These are phyloP conservation scores for Plantago lanceolata DNA, from an alignment of 305 asterid species.

Conservation along the genomic window DNA sequence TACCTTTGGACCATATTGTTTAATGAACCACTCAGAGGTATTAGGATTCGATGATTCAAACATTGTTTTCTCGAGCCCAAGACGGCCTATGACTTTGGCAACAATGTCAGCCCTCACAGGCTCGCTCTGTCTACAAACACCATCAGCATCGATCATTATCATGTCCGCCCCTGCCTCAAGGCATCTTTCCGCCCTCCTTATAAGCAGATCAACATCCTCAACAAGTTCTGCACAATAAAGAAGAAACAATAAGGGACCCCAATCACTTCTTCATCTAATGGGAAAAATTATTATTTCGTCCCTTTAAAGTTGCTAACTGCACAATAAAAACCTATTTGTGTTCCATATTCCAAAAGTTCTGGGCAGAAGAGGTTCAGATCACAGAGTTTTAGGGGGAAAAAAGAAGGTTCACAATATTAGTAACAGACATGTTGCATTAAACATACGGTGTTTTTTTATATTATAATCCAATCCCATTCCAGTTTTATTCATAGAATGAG, in stretches of 20 bases:
- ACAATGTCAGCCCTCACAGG: constrained; percentile 67
- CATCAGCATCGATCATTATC: constrained; percentile 89
- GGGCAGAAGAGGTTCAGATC: too few relatives aligned
- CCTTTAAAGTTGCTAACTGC: too few relatives aligned
- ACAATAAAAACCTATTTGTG: too few relatives aligned
- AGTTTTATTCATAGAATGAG: too few relatives aligned
- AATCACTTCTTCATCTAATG: not conserved
- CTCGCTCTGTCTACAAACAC: constrained; percentile 56
- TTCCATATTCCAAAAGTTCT: too few relatives aligned
- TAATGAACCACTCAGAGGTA: constrained; percentile 83
- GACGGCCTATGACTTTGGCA: constrained; percentile 70
- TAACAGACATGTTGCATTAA: not conserved
- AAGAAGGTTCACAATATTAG: too few relatives aligned
- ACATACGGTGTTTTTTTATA: too few relatives aligned
- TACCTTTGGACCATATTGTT: constrained; percentile 83
- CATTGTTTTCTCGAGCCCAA: constrained; percentile 88
- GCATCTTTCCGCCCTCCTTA: constrained; percentile 92
- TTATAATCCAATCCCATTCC: too few relatives aligned
- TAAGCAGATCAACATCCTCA: constrained; percentile 79
- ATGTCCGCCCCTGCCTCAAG: constrained; percentile 96
- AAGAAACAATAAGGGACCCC: constrained; percentile 8
- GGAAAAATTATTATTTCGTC: too few relatives aligned
- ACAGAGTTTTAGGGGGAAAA: too few relatives aligned
- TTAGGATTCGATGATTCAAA: constrained; percentile 77
- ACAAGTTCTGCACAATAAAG: constrained; percentile 52